Percentiles rank a stretch among this genome's conserved stretches.
Conservation (phyloP, 1,139 yeast species). For the Geotrichum cucujoidarum region DNA sequence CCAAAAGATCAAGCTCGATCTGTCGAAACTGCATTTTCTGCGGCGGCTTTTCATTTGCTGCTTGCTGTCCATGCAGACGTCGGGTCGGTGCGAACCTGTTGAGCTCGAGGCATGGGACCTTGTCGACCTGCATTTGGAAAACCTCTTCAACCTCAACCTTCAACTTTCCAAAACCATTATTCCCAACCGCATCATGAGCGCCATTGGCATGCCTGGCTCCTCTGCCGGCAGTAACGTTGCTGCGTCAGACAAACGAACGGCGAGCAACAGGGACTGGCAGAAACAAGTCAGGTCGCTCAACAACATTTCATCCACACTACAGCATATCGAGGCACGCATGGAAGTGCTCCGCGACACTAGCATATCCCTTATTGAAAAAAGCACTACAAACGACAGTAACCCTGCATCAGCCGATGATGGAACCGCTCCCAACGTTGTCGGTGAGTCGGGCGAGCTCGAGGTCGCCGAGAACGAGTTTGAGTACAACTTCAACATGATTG, state of each 20-base stretch:
- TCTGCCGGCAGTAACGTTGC: not conserved
- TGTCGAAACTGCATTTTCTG: constrained; percentile 37
- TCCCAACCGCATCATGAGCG: not conserved
- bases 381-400: not conserved
- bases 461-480: constrained; percentile 1
- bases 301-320: constrained; percentile 30
- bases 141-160: not conserved
- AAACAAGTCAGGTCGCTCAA: constrained; percentile 26
- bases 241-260: constrained; percentile 2
- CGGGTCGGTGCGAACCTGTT: constrained; percentile 24
- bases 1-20: constrained; percentile 30
- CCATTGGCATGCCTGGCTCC: not conserved
- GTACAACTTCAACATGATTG: constrained; percentile 32
- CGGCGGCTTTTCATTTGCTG: constrained; percentile 43
- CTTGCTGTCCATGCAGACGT: constrained; percentile 37
- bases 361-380: not conserved
- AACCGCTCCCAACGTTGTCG: not conserved
- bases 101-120: constrained; percentile 11
- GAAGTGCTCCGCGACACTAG: constrained; percentile 31
- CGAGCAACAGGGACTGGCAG: constrained; percentile 21
- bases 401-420: not conserved
- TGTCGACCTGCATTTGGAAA: constrained; percentile 8
- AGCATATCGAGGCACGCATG: constrained; percentile 38
- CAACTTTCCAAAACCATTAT: not conserved
- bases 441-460: not conserved